Evolutionary conservation across 2,329 filamentous ascomycete genomes (phyloP).

Genomic region (Diplodia corticola): DNA sequence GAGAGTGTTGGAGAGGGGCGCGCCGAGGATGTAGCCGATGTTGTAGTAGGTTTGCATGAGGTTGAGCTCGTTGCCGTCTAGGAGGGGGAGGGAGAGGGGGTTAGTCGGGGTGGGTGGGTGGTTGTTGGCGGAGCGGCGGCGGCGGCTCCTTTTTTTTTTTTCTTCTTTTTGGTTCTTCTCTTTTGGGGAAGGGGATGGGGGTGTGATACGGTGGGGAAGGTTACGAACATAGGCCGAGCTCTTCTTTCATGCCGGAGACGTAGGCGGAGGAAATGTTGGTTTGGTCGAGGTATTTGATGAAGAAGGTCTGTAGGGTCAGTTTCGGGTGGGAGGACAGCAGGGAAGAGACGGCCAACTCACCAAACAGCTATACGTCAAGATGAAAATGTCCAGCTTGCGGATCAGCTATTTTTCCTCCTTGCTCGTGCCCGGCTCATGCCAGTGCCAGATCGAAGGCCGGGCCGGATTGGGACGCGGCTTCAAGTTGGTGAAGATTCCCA

Average conservation of each 20-base stretch:
- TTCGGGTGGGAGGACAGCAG: background rate
- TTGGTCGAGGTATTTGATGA: constrained; percentile 31
- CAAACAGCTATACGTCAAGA: constrained; percentile 27
- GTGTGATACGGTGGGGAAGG: background rate
- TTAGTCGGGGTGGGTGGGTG: background rate
- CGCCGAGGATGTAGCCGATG: constrained; percentile 23
- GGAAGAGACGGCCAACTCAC: background rate
- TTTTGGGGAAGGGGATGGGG: background rate
- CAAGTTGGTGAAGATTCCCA: background rate
- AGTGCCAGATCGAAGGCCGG: constrained; percentile 15
- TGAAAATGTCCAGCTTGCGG: constrained; percentile 27
- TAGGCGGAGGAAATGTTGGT: constrained; percentile 32
- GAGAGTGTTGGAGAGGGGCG: constrained; percentile 6
- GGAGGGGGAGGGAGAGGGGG: background rate
- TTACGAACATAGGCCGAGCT: constrained; percentile 28
- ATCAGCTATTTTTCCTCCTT: constrained; percentile 27
- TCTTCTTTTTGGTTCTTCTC: background rate
- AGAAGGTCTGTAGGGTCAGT: constrained; percentile 22
- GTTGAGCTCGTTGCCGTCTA: constrained; percentile 24
- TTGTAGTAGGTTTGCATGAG: constrained; percentile 23
- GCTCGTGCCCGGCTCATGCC: constrained; percentile 24
- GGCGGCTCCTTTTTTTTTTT: background rate
- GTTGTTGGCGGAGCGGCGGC: no score
- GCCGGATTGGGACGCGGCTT: background rate
- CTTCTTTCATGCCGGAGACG: constrained; percentile 34